phyloP scores from a whole-genome alignment of 768 basidiomycete genomes.

The Porphyrellus cyaneotinctus region DNA sequence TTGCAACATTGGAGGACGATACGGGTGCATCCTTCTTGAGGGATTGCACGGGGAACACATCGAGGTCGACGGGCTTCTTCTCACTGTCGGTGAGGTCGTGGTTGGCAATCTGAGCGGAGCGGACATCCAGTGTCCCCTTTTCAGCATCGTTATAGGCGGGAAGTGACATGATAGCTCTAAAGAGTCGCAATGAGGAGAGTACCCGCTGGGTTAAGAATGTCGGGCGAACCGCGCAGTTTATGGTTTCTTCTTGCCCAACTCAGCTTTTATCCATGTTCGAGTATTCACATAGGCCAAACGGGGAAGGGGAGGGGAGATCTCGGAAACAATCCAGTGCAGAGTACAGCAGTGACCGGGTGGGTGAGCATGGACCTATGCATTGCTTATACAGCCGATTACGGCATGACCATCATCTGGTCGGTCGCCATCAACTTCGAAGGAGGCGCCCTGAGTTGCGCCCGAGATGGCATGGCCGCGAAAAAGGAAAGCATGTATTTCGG shows the following conservation, averaged over 20 bases:
- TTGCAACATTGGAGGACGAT: slow-evolving; percentile 32
- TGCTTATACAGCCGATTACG: neutral
- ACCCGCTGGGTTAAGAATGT: slow-evolving; percentile 8
- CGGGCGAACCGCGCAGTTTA: neutral
- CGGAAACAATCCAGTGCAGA: slow-evolving; percentile 15
- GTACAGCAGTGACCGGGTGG: slow-evolving; percentile 3
- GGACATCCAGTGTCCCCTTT: slow-evolving; percentile 51
- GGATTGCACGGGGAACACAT: slow-evolving; percentile 31
- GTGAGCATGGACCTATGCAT: no score
- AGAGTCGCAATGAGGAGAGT: slow-evolving; percentile 11
- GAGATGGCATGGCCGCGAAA: neutral
- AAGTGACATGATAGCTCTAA: slow-evolving; percentile 38
- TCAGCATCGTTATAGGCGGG: slow-evolving; percentile 51
- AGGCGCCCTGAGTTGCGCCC: neutral
- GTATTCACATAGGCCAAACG: slow-evolving; percentile 5
- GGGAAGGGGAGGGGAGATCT: slow-evolving; percentile 12
- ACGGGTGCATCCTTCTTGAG: slow-evolving; percentile 42
- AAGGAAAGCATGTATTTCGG: neutral
- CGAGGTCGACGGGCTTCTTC: slow-evolving; percentile 35
- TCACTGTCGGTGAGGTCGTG: slow-evolving; percentile 34
- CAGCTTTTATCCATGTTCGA: slow-evolving; percentile 23
- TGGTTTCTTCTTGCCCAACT: neutral
- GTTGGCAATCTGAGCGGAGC: slow-evolving; percentile 31
- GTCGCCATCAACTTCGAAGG: slow-evolving; percentile 6
- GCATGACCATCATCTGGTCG: slow-evolving; percentile 7